Evolutionary conservation across 495 filamentous ascomycete genomes (phyloP), one percentile per base, ranked within the genome.

Genomic region (Aspergillus heteromorphus): DNA sequence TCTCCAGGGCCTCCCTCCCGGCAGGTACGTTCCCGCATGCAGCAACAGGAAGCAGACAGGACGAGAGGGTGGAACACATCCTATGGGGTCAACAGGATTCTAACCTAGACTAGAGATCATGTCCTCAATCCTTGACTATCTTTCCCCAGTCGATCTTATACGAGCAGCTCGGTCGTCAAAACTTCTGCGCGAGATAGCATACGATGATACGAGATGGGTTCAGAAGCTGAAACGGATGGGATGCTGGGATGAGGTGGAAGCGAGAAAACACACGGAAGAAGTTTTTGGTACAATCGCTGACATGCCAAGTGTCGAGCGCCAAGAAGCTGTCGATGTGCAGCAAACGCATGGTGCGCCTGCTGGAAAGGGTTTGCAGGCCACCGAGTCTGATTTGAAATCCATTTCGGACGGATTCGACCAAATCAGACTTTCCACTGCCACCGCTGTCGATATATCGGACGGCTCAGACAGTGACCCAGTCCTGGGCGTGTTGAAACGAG

Each of bases 141-240:
- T 97, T 55, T 85, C 90, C 27, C 79, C 95, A 34, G 74, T 85
- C 51, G 92, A 95, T 62, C 84, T 93, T 40, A 77, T 97, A 56
- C 83, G 84, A 49, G 92, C 88, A 66, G 93, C 93, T n/a, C 85
- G 86, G 25, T 86, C 88, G 25, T 97, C 91, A 50, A 87, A 83
- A 67, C 88, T 91, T 42, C 84, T 96, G 79, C 87, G 87, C 59
- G 93, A 99, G 69, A 99, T 99, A 91, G 95, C 95, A 10, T 97
- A 97, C 73, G 95, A 99, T 77, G 93, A 99, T 68, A 88, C 90
- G 17, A 81, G 92, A 73, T 99, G 93, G 93, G 86, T 97, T 43
- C 84, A 87, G 51, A 81, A 84, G 55, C 71, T 99, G 29, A 83
- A 87, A 62, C 79, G 77, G 25, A 96, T 99, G 82, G 90, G 86